Conservation (phyloP, 192 early-diverging fungal species). For the Thamnidium elegans region DNA sequence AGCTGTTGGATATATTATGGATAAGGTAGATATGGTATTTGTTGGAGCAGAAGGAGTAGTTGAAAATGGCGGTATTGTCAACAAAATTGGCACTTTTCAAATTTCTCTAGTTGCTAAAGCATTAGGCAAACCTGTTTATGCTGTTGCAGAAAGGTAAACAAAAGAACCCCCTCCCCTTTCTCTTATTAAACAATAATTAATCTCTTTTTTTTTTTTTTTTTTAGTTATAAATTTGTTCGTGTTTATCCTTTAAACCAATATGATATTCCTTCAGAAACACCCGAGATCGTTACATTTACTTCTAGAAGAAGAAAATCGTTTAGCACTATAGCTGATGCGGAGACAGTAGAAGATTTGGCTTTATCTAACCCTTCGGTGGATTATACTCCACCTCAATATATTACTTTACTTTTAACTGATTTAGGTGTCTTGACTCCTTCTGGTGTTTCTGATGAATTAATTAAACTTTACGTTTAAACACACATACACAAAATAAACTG, state of each 20-base stretch:
- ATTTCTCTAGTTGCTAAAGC: conserved; percentile 93
- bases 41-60: conserved; percentile 98
- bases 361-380: conserved; percentile 79
- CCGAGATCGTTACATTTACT: conserved; percentile 57
- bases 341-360: conserved; percentile 30
- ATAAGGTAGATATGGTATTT: conserved; percentile 93
- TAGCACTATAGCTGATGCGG: conserved; percentile 3
- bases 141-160: conserved; percentile 86
- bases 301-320: conserved; percentile 28
- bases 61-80: conserved; percentile 96
- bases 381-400: conserved; percentile 91
- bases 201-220: too few species aligned
- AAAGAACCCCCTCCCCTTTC: too few species aligned
- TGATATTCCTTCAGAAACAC: conserved; percentile 78
- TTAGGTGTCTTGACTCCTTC: conserved; percentile 88
- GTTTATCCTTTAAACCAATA: conserved; percentile 94
- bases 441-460: conserved; percentile 83
- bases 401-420: conserved; percentile 88
- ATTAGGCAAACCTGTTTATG: conserved; percentile 92
- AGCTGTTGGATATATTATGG: conserved; percentile 92
- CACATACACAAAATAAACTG: too few species aligned
- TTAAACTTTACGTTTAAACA: conserved; percentile 78
- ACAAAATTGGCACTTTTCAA: conserved; percentile 96
- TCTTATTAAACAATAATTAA: too few species aligned
- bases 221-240: conserved; percentile 96